phyloP scores from a whole-genome alignment of 257 asterid genomes.

The Lantana camara region DNA sequence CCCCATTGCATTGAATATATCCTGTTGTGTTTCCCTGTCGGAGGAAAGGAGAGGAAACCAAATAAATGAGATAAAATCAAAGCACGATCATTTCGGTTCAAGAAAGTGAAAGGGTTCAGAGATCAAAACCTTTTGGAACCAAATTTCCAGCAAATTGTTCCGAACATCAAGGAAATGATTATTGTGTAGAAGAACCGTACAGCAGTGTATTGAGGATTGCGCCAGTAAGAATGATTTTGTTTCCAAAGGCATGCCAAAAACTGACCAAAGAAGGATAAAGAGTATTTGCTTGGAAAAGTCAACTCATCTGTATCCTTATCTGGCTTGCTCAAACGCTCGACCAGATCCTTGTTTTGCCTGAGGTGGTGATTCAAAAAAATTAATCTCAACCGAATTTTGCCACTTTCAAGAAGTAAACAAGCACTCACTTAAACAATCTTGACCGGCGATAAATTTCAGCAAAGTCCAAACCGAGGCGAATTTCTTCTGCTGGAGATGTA shows the following conservation, averaged over 20 bases:
- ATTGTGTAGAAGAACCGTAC: constrained; percentile 82
- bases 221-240: constrained; percentile 87
- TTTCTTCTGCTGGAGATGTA: constrained; percentile 72
- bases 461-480: constrained; percentile 67
- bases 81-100: background rate
- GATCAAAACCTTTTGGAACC: constrained; percentile 77
- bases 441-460: constrained; percentile 71
- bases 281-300: constrained; percentile 71
- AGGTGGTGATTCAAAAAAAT: constrained; percentile 17
- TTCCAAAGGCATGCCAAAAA: constrained; percentile 93
- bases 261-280: constrained; percentile 70
- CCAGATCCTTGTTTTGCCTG: constrained; percentile 74
- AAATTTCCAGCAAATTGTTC: constrained; percentile 89
- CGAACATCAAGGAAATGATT: constrained; percentile 82
- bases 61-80: background rate
- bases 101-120: constrained; percentile 14
- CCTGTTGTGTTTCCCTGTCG: constrained; percentile 74
- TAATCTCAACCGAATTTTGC: background rate
- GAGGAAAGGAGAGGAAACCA: background rate
- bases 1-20: constrained; percentile 91
- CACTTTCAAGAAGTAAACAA: background rate
- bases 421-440: constrained; percentile 51
- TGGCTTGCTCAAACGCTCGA: constrained; percentile 70
- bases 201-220: constrained; percentile 86
- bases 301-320: constrained; percentile 56